Conservation (phyloP, 2,329 filamentous ascomycete species). For the Pseudogymnoascus sp. region DNA sequence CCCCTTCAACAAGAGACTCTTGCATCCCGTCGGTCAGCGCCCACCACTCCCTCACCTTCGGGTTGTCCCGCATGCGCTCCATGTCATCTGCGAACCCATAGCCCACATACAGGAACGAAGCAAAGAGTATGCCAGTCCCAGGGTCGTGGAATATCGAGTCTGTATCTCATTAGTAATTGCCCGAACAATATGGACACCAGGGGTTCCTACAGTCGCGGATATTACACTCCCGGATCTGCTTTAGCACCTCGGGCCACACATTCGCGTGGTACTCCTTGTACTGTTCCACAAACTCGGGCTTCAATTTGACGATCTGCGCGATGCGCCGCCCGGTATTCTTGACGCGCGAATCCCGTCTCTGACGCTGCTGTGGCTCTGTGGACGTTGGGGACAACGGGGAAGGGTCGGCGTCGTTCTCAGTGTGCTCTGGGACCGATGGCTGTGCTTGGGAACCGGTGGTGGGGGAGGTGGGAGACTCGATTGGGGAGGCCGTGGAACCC, state of each 20-base stretch:
- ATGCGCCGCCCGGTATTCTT: slow-evolving; percentile 48
- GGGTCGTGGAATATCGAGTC: slow-evolving; percentile 69
- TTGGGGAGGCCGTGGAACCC: background rate
- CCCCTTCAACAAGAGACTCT: slow-evolving; percentile 54
- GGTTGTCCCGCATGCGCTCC: slow-evolving; percentile 65
- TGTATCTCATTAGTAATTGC: slow-evolving; percentile 26
- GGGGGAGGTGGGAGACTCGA: background rate
- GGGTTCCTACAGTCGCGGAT: slow-evolving; percentile 57
- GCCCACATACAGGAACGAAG: slow-evolving; percentile 72
- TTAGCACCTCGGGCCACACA: slow-evolving; percentile 71
- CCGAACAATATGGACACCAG: background rate
- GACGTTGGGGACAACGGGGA: background rate
- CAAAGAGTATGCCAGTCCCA: slow-evolving; percentile 57
- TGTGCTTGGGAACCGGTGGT: background rate
- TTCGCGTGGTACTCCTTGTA: slow-evolving; percentile 69
- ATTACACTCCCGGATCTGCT: slow-evolving; percentile 68
- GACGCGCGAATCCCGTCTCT: background rate
- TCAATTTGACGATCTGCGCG: slow-evolving; percentile 67
- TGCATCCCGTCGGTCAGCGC: slow-evolving; percentile 71
- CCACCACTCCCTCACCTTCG: slow-evolving; percentile 73
- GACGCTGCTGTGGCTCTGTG: background rate
- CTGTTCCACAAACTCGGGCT: slow-evolving; percentile 55
- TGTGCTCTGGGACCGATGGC: background rate
- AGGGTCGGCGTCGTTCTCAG: background rate
- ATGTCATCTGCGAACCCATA: slow-evolving; percentile 67